These are phyloP conservation scores for Paramyrothecium sp. DNA, from an alignment of 2,329 filamentous ascomycete species.

Conservation along the genomic window DNA sequence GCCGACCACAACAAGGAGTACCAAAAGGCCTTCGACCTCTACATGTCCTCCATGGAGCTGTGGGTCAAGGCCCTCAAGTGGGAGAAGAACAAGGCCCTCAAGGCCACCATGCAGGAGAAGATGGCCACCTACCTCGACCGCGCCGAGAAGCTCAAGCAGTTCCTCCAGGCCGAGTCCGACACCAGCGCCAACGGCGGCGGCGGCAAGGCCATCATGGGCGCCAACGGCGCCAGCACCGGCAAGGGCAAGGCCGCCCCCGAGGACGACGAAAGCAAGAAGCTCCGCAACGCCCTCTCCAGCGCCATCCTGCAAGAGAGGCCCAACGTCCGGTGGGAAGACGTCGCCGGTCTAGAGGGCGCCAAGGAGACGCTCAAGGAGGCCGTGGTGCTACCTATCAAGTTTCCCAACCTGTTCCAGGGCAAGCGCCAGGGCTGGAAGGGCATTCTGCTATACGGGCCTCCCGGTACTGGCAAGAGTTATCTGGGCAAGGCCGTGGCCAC, in stretches of 20 bases:
- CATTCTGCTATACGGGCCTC: conserved; percentile 92
- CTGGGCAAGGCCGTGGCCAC: conserved; percentile 96
- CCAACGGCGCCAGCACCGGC: conserved; percentile 67
- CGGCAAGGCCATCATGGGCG: conserved; percentile 62
- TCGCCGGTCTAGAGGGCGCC: conserved; percentile 87
- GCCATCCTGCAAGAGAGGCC: conserved; percentile 94
- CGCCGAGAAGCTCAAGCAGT: conserved; percentile 94
- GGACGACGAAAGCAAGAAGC: conserved; percentile 93
- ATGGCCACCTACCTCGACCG: conserved; percentile 97
- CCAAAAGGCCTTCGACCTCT: conserved; percentile 92
- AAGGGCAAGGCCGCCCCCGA: conserved; percentile 64
- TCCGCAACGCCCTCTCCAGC: conserved; percentile 84
- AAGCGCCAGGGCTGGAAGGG: conserved; percentile 99
- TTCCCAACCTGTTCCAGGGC: conserved; percentile 92
- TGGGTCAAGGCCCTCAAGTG: conserved; percentile 99
- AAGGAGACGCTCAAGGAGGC: conserved; percentile 98
- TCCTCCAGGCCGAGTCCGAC: conserved; percentile 74
- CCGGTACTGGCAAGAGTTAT: conserved; percentile 97
- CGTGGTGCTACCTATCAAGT: conserved; percentile 96
- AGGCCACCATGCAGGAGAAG: conserved; percentile 96
- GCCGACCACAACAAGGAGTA: conserved; percentile 94
- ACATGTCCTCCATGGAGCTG: conserved; percentile 93
- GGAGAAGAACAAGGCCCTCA: conserved; percentile 97
- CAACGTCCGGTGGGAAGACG: conserved; percentile 97
- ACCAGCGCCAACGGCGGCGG: conserved; percentile 68